Base-by-base conservation (phyloP, 2,329 filamentous ascomycete species). In the Hawksworthiomyces lignivorus region DNA sequence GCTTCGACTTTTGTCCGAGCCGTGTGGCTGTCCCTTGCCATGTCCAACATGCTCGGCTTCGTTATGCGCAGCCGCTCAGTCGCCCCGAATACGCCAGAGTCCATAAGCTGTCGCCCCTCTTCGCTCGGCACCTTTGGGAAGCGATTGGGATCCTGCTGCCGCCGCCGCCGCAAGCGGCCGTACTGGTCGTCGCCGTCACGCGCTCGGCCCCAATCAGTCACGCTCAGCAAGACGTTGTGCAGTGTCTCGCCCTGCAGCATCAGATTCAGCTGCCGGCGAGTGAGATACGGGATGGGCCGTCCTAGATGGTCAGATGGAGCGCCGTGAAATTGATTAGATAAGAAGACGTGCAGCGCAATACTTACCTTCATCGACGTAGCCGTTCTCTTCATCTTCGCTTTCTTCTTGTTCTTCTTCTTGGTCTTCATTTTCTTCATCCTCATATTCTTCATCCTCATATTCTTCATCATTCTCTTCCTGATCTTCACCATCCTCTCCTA, bases 121-220 rank as follows among this genome's bases (percentile, higher is more conserved):
- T 84, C 78, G 54, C 82, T 95, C 0, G 90, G 90, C 0, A 95
- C 79, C 52, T 84, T 84, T n/a, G 89, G 87, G 46, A 89, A 89
- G 33, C 76, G 65, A 48, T 79, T 62, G 2, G 70, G 70, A 44
- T 79, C 72, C n/a, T 56, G 56, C 17, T 62, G 57, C 39, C 72
- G 67, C 35, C 72, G 63, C 26, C 68, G 59, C 11, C 28, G 39
- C 24, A 30, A 17, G 4, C 33, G 19, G 10, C 18, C 24, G 12
- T 39, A 31, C 12, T 57, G 57, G 2, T 58, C 54, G 4, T 61
- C 59, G 24, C 48, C 48, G 18, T 50, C 48, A 14, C 29, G 22
- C 19, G 11, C 17, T 7, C 17, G 18, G 18, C 36, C 38, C 27
- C 34, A 39, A 17, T 37, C 34, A 4, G 33, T 32, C 20, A 37